A percentile compares a stretch with the other conserved stretches of the same genome.
Conservation (phyloP, 2,329 filamentous ascomycete genomes). For the Pseudovirgaria hyperparasitica region DNA sequence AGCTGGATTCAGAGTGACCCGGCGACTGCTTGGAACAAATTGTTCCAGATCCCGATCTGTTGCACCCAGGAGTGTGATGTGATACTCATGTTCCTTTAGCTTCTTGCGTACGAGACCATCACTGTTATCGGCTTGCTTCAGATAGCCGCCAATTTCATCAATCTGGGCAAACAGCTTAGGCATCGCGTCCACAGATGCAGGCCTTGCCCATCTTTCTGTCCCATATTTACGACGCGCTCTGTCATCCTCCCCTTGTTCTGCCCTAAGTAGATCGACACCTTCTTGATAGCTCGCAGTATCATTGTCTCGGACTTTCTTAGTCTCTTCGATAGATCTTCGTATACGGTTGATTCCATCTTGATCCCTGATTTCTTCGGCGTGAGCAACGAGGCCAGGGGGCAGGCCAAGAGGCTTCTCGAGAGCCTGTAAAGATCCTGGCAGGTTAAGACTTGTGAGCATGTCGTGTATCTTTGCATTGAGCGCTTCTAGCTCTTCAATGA, state of each 20-base stretch:
- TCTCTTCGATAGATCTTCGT: conserved; percentile 71
- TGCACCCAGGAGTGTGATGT: conserved; percentile 64
- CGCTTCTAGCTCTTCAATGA: conserved; percentile 71
- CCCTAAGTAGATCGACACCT: conserved; percentile 61
- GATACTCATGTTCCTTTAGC: conserved; percentile 59
- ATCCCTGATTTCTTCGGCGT: conserved; percentile 88
- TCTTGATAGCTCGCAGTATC: conserved; percentile 73
- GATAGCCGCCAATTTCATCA: conserved; percentile 74
- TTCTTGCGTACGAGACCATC: conserved; percentile 66
- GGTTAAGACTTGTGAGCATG: conserved; percentile 65
- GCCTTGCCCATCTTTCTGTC: conserved; percentile 71
- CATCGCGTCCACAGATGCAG: conserved; percentile 55
- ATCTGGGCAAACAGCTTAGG: conserved; percentile 62
- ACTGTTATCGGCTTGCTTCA: conserved; percentile 56
- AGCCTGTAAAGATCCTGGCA: conserved; percentile 86
- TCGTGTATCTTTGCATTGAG: conserved; percentile 72
- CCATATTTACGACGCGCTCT: conserved; percentile 65
- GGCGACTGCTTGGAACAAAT: conserved; percentile 75
- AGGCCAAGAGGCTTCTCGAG: conserved; percentile 88
- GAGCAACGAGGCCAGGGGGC: conserved; percentile 71
- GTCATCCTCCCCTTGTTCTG: conserved; percentile 76
- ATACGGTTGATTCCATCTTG: conserved; percentile 72
- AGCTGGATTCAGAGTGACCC: conserved; percentile 64
- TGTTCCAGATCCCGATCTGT: conserved; percentile 72
- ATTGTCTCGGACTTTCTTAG: conserved; percentile 72